Evolutionary conservation across 768 basidiomycete genomes (phyloP), one percentile per base, ranked within the genome.

Genomic region (Pleurotus ostreatus): DNA sequence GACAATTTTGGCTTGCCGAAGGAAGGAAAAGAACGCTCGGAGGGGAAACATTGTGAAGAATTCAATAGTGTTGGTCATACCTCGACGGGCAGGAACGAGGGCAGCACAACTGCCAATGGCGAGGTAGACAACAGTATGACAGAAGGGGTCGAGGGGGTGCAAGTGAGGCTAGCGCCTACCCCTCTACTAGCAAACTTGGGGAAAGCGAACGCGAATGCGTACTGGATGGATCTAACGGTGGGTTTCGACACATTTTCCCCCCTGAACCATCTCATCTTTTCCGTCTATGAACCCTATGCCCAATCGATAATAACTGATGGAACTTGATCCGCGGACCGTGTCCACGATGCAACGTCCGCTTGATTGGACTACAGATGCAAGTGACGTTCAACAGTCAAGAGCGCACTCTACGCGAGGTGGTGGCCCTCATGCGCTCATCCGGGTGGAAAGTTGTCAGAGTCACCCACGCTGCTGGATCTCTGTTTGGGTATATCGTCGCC

Each of bases 131-230:
- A 57, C 30, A 60, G 58, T 16, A 61, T 38, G 6, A 40, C 77
- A 18, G 72, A 75, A 23, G 75, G 66, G 8, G 67, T 84, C 1
- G 78, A 81, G 45, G 82, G 82, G 8, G 81, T 79, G 0, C 78
- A 82, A 57, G 75, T 71, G 49, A 73, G 74, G 43, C 73, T 86
- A 3, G 83, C 78, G 0, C 78, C 81, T 2, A 75, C 78, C 16
- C 86, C 87, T 37, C 68, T 92, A n/a, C 72, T 90, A 26, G 74
- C 88, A 5, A 92, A 91, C 63, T 68, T 89, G 5, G 89, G 89
- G 0, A 86, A 84, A 62, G 87, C 87, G 5, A 89, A 78, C 63
- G 78, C 83, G 5, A 84, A 81, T 59, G 85, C 79, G 5, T 89
- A 87, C 65, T 86, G 81, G 78, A 77, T 87, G 77, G 88, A 89